Base-by-base conservation (phyloP, 352 stramenopile species). In the Lagenidium giganteum region DNA sequence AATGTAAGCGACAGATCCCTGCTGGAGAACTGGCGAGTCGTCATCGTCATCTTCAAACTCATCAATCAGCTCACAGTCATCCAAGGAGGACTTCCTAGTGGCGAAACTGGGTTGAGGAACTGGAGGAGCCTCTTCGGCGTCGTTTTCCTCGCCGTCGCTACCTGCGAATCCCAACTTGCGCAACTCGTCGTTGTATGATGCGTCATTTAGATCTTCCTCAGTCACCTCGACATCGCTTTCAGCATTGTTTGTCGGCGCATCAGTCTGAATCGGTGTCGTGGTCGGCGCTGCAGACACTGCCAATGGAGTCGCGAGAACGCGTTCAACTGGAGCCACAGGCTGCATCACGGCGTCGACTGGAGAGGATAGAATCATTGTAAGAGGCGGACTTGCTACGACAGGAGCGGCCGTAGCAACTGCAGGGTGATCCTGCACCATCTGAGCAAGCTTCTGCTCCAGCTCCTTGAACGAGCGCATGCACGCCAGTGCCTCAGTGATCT, bases 1-100 rank as follows among this genome's bases (percentile, higher is more conserved):
- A 26, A 7, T 12, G 4, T 4, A 18, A 4, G 17, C 11, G n/a
- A 34, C 20, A 9, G 28, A 7, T 22, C n/a, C n/a, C n/a, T n/a
- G n/a, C n/a, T n/a, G n/a, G n/a, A n/a, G 28, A n/a, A n/a, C n/a
- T n/a, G n/a, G n/a, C n/a, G n/a, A 50, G 2, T 66, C 68, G 16
- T 68, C 62, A 12, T 71, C 61, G n/a, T 68, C 48, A 13, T 79
- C 59, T 31, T 84, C 73, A 52, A 85, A 88, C 13, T 59, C 72
- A n/a, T 88, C 73, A 26, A 88, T 88, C 11, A 88, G 41, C 13
- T 69, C 61, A 33, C 75, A 52, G 33, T 88, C 70, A 42, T 75
- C 72, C 29, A 83, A 29, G 3, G 47, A 59, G 0, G 36, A 59
- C 21, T 18, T 26, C 6, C 43, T 23, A 29, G 37, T 41, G 48